Evolutionary conservation across 2,329 filamentous ascomycete genomes (phyloP).

Genomic region (Grosmannia serpens): DNA sequence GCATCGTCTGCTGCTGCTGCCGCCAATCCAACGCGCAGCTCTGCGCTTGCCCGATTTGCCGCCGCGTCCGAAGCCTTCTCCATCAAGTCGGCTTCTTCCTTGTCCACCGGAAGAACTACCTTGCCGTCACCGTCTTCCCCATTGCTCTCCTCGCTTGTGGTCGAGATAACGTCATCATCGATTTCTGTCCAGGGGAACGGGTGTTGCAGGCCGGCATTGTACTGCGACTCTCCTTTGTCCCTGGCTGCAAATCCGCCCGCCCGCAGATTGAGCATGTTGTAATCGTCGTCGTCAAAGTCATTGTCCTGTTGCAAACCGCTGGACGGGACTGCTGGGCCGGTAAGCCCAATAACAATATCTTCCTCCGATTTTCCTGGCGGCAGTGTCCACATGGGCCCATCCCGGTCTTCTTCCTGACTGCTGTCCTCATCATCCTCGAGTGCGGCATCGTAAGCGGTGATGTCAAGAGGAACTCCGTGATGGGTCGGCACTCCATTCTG

Average conservation of each 20-base stretch:
- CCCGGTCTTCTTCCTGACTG: conserved; percentile 1
- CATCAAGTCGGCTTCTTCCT: not conserved
- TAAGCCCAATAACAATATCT: conserved; percentile 8
- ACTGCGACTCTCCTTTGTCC: too few relatives aligned
- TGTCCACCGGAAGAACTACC: not conserved
- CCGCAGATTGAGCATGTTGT: not conserved
- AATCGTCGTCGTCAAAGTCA: not conserved
- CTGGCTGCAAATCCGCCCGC: not conserved
- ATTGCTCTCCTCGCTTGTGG: conserved; percentile 4
- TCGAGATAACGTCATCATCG: conserved; percentile 1
- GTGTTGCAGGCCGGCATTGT: too few relatives aligned
- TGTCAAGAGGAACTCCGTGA: conserved; percentile 16
- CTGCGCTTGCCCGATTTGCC: too few relatives aligned
- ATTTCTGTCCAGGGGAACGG: not conserved
- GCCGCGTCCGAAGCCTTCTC: too few relatives aligned
- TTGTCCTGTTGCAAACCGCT: not conserved
- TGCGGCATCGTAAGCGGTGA: conserved; percentile 3
- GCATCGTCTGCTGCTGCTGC: not conserved
- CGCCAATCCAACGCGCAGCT: too few relatives aligned
- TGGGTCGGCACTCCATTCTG: conserved; percentile 20
- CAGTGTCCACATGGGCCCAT: conserved; percentile 11
- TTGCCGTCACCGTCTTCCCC: not conserved
- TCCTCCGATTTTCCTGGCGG: conserved; percentile 7
- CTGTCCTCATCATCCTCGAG: conserved; percentile 6
- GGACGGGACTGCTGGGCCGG: not conserved